These are phyloP conservation scores for Fraxinus americana DNA, from an alignment of 257 asterid species.

Conservation along the genomic window DNA sequence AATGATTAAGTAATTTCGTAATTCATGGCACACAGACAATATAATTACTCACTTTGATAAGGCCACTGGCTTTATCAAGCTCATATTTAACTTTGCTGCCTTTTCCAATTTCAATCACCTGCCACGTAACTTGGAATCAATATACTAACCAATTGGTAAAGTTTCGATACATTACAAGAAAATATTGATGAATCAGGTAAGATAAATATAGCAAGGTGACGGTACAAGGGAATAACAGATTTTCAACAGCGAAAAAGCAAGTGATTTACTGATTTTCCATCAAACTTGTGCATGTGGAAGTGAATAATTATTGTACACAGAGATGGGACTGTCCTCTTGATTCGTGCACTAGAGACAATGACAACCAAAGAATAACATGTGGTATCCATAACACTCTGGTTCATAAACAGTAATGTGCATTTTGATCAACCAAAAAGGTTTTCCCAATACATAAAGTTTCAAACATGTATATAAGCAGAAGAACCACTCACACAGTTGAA, in stretches of 20 bases:
- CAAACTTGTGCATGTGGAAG: background rate
- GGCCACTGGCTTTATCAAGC: slow-evolving; percentile 89
- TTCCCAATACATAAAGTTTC: background rate
- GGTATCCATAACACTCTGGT: background rate
- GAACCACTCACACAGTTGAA: slow-evolving; percentile 78
- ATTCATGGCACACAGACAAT: slow-evolving; percentile 1
- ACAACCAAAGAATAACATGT: background rate
- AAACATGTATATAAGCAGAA: background rate
- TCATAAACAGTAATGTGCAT: background rate
- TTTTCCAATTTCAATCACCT: slow-evolving; percentile 91
- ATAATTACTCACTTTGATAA: slow-evolving; percentile 62
- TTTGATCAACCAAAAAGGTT: background rate
- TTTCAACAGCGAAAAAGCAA: background rate
- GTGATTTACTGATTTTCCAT: background rate
- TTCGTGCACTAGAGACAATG: background rate
- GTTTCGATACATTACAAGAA: background rate
- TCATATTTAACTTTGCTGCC: slow-evolving; percentile 94
- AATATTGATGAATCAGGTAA: background rate
- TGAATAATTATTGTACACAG: background rate
- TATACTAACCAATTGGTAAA: background rate
- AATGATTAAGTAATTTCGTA: background rate
- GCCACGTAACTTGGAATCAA: slow-evolving; percentile 29
- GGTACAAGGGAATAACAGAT: background rate
- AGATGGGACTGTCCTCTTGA: background rate
- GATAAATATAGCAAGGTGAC: background rate